Evolutionary conservation across 2,329 filamentous ascomycete genomes (phyloP).

Genomic region (Microsporum ferrugineum): DNA sequence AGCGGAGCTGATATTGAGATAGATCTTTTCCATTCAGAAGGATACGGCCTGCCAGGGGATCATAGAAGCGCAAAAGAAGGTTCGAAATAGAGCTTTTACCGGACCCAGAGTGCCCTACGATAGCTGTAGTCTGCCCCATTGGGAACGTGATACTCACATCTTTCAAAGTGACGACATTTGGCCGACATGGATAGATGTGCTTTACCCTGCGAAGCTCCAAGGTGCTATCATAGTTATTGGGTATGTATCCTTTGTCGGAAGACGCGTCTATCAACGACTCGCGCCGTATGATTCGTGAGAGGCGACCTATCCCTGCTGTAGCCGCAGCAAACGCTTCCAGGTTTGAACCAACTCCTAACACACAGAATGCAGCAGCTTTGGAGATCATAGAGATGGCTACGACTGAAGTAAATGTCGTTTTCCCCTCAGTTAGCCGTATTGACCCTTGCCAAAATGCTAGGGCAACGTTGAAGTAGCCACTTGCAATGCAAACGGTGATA

Average conservation of each 20-base stretch:
- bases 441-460: slow-evolving; percentile 59
- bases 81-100: slow-evolving; percentile 50
- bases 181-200: slow-evolving; percentile 28
- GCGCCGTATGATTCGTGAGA: slow-evolving; percentile 75
- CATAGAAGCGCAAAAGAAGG: slow-evolving; percentile 37
- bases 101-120: slow-evolving; percentile 50
- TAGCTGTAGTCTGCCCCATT: slow-evolving; percentile 30
- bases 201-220: slow-evolving; percentile 60
- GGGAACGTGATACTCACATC: slow-evolving; percentile 27
- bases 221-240: slow-evolving; percentile 54
- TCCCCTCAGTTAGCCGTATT: slow-evolving; percentile 51
- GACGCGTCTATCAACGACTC: slow-evolving; percentile 62
- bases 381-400: slow-evolving; percentile 68
- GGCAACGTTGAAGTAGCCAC: slow-evolving; percentile 1
- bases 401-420: slow-evolving; percentile 51
- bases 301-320: slow-evolving; percentile 64
- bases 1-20: slow-evolving; percentile 20
- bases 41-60: slow-evolving; percentile 44
- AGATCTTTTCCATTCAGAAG: slow-evolving; percentile 39
- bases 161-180: slow-evolving; percentile 31
- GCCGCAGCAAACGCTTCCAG: slow-evolving; percentile 63
- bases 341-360: slow-evolving; percentile 68
- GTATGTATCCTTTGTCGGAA: slow-evolving; percentile 49
- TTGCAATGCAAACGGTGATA: background rate
- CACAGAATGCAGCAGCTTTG: slow-evolving; percentile 72